Evolutionary conservation across 345 rosid species (phyloP), one percentile per base, ranked within the genome.

Genomic region (Brassica juncea): DNA sequence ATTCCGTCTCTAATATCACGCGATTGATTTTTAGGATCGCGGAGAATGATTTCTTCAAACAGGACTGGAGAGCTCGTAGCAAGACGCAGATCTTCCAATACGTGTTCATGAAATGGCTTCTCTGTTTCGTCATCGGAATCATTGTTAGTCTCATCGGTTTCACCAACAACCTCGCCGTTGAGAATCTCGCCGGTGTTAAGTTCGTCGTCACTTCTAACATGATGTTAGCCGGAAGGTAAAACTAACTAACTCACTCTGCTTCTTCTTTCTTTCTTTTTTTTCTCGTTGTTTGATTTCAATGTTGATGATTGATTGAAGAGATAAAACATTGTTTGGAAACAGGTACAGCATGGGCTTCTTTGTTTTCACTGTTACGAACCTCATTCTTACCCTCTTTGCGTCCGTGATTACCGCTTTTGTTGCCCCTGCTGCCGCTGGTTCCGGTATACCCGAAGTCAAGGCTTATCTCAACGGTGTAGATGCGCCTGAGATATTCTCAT

Each of bases 401-500:
- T 84, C 93, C 61, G 73, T 84, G 19, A 77, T 92, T 52, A 92
- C 99, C 30, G 88, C 95, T 14, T 85, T 75, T 70, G 44, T 92
- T 42, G 82, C 97, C 7, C 97, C 97, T n/a, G 90, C 91, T 21
- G 93, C 99, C 2, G 86, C 99, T 32, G 99, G 97, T 77, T 94
- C 97, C 1, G 99, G 99, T 81, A 89, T 94, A 57, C 99, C 97
- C 2, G 99, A 94, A 84, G 95, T 94, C 2, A 92, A 94, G 84
- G 99, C 97, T 68, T 94, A 92, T 85, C 74, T 94, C 78, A 94
- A 94, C 44, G 98, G 99, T 28, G 98, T 94, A 54, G 99, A 94
- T 86, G 92, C 97, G 3, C 97, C 98, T 0, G 95, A 86, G 28
- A 89, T 94, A 63, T 82, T 92, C 81, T 86, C 99, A 0, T 15